These are phyloP conservation scores for Chamaenerion angustifolium DNA, from an alignment of 345 rosid genomes.

Conservation along the genomic window DNA sequence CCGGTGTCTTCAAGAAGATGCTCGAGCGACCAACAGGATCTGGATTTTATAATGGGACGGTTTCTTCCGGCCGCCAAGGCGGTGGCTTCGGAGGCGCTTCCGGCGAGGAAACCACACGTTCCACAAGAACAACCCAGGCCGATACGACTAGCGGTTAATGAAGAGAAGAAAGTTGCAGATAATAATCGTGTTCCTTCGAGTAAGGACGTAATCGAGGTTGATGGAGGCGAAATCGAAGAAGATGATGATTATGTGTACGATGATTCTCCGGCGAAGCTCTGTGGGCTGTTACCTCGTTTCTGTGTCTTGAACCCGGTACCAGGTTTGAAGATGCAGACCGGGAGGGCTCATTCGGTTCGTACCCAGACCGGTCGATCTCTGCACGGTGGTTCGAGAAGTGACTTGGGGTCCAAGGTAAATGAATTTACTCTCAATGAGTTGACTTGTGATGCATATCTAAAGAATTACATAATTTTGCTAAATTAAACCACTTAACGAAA, in stretches of 20 bases:
- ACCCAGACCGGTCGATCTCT: slow-evolving; percentile 29
- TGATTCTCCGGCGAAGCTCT: slow-evolving; percentile 28
- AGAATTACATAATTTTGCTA: too few relatives aligned
- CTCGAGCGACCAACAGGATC: slow-evolving; percentile 37
- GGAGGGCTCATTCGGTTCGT: slow-evolving; percentile 23
- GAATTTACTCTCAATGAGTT: neutral
- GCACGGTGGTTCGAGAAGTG: slow-evolving; percentile 15
- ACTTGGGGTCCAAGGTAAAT: slow-evolving; percentile 31
- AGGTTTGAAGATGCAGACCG: slow-evolving; percentile 33
- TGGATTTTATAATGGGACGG: slow-evolving; percentile 78
- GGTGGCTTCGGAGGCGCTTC: slow-evolving; percentile 60
- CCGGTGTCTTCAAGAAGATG: slow-evolving; percentile 32
- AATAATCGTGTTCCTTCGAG: slow-evolving; percentile 5
- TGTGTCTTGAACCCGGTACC: slow-evolving; percentile 50
- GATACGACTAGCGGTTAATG: slow-evolving; percentile 10
- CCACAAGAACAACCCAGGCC: slow-evolving; percentile 23
- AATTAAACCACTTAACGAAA: too few relatives aligned
- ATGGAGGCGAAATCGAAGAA: slow-evolving; percentile 30
- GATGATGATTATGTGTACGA: slow-evolving; percentile 23
- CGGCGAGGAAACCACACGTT: slow-evolving; percentile 31
- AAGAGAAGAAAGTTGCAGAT: slow-evolving; percentile 14
- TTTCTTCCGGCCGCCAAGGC: slow-evolving; percentile 95
- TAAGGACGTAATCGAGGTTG: too few relatives aligned
- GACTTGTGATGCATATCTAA: too few relatives aligned
- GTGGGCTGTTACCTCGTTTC: slow-evolving; percentile 69